Evolutionary conservation across 2,329 filamentous ascomycete genomes (phyloP).

Genomic region (Amesomyces nigricolor): DNA sequence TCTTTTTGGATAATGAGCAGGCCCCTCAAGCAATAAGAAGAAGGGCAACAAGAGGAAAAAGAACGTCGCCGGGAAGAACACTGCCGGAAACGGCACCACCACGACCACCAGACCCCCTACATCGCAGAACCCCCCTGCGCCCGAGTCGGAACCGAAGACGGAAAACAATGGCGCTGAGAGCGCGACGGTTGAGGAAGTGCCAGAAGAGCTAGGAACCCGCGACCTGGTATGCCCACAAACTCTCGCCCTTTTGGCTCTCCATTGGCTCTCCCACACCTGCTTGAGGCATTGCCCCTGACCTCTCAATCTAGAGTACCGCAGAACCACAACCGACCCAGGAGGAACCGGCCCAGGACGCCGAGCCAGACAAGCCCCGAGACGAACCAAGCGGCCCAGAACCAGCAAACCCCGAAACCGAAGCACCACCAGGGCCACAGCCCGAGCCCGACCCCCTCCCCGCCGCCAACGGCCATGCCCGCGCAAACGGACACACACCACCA

Average conservation of each 20-base stretch:
- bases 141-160: constrained; percentile 10
- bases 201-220: constrained; percentile 41
- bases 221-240: constrained; percentile 28
- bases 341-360: constrained; percentile 7
- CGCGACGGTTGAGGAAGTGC: constrained; percentile 36
- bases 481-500: constrained; percentile 19
- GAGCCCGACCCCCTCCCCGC: constrained; percentile 14
- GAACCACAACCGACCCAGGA: constrained; percentile 7
- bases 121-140: constrained; percentile 11
- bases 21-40: constrained; percentile 43
- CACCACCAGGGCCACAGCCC: background rate
- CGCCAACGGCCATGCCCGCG: constrained; percentile 37
- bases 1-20: constrained; percentile 16
- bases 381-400: constrained; percentile 4
- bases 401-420: constrained; percentile 18
- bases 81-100: constrained; percentile 53
- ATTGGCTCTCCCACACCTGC: background rate
- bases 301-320: background rate
- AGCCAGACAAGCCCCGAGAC: constrained; percentile 4
- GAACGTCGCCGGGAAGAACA: constrained; percentile 45
- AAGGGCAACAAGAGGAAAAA: constrained; percentile 57
- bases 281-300: background rate
- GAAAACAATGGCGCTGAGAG: constrained; percentile 24
- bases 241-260: background rate
- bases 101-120: constrained; percentile 29